These are phyloP conservation scores for Ophiostoma ips DNA, from an alignment of 2,329 filamentous ascomycete genomes.

Conservation along the genomic window DNA sequence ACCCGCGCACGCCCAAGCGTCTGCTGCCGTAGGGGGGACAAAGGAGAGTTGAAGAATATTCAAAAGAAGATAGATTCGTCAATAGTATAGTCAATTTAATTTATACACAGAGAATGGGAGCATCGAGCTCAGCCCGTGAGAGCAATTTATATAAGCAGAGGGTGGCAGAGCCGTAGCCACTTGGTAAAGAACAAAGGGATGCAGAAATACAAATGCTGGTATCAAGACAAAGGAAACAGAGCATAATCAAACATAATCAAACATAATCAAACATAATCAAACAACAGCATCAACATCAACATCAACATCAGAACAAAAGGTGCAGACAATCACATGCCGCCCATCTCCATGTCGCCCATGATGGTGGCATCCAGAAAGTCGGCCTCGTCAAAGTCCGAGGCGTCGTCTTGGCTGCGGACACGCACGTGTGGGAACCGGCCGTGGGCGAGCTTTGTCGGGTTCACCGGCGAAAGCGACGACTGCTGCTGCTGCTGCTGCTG, in stretches of 20 bases:
- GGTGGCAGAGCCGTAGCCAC: too few species aligned
- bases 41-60: not conserved
- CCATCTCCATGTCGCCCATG: conserved; percentile 28
- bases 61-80: too few species aligned
- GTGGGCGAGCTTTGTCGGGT: conserved; percentile 6
- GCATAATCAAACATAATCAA: not conserved
- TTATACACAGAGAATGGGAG: too few species aligned
- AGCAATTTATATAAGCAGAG: conserved; percentile 1
- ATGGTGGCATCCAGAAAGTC: conserved; percentile 40
- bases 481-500: conserved; percentile 9
- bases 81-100: too few species aligned
- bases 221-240: not conserved
- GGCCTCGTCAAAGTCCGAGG: conserved; percentile 54
- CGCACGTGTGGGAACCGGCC: not conserved
- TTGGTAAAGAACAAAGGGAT: conserved; percentile 2
- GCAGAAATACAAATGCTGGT: not conserved
- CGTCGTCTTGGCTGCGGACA: conserved; percentile 33
- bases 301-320: not conserved
- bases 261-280: not conserved
- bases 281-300: not conserved
- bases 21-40: conserved; percentile 30
- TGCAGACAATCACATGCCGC: conserved; percentile 16
- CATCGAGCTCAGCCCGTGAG: not conserved
- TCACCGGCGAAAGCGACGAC: too few species aligned
- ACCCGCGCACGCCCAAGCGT: conserved; percentile 47